Evolutionary conservation across 768 basidiomycete genomes (phyloP).

Genomic region (Leccinum barrowsii): DNA sequence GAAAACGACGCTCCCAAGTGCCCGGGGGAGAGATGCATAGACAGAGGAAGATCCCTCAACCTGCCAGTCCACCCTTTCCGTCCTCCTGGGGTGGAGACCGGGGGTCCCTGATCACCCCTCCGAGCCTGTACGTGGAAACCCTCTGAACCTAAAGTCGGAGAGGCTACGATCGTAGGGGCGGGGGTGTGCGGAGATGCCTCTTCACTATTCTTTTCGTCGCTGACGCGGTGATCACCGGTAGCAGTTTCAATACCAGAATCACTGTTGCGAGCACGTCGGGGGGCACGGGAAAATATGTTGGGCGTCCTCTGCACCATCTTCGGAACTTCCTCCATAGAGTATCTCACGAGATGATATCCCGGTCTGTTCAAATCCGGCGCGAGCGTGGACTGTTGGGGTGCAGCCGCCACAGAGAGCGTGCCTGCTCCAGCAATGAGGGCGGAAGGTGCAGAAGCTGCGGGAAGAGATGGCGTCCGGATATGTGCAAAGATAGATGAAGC

Average conservation of each 20-base stretch:
- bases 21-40: constrained; percentile 12
- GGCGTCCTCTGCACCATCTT: background rate
- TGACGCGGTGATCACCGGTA: background rate
- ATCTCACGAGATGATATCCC: constrained; percentile 67
- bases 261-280: constrained; percentile 9
- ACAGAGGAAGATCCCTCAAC: constrained; percentile 39
- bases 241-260: constrained; percentile 9
- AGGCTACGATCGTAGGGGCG: constrained; percentile 12
- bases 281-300: background rate
- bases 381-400: constrained; percentile 44
- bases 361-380: constrained; percentile 59
- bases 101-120: background rate
- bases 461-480: constrained; percentile 18
- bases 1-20: constrained; percentile 15
- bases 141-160: constrained; percentile 13
- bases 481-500: constrained; percentile 26
- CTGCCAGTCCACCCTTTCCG: constrained; percentile 34
- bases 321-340: constrained; percentile 20
- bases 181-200: constrained; percentile 15
- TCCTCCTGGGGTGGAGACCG: constrained; percentile 6
- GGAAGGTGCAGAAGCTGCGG: constrained; percentile 33
- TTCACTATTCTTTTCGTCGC: constrained; percentile 9
- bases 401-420: constrained; percentile 58
- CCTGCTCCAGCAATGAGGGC: constrained; percentile 70
- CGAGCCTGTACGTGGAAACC: background rate